Conservation (phyloP, 2,329 filamentous ascomycete genomes). For the Chrysosporium keratinophilum region DNA sequence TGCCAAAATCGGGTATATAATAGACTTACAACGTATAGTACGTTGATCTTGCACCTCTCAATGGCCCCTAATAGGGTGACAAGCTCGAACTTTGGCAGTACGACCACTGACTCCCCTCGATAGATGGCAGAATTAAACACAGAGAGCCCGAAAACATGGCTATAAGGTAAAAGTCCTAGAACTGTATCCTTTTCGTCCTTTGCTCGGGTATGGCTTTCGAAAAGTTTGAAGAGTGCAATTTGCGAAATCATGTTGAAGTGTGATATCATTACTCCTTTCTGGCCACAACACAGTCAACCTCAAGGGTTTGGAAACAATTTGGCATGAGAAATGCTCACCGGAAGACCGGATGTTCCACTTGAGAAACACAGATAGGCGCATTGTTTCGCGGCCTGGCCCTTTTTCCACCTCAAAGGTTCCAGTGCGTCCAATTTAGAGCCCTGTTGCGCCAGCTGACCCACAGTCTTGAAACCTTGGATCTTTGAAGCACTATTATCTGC, state of each 20-base stretch:
- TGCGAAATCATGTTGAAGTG: conserved; percentile 64
- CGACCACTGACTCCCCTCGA: conserved; percentile 58
- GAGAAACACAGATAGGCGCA: conserved; percentile 63
- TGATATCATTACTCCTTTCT: conserved; percentile 68
- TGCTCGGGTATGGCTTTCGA: conserved; percentile 37
- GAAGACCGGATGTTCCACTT: conserved; percentile 61
- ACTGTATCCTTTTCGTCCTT: conserved; percentile 40
- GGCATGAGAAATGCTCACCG: conserved; percentile 38
- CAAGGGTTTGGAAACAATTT: background rate
- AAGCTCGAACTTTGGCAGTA: conserved; percentile 64
- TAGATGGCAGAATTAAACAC: conserved; percentile 52
- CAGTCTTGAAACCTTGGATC: conserved; percentile 45
- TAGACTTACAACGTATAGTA: conserved; percentile 48
- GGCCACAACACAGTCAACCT: background rate
- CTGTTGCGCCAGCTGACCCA: conserved; percentile 52
- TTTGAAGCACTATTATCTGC: conserved; percentile 36
- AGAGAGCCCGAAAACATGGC: conserved; percentile 64
- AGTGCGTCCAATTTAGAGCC: conserved; percentile 47
- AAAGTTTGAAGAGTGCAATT: conserved; percentile 48
- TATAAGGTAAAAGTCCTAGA: conserved; percentile 59
- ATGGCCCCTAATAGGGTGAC: conserved; percentile 49
- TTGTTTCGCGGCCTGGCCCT: conserved; percentile 55
- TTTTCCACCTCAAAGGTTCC: conserved; percentile 49
- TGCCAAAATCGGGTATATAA: background rate
- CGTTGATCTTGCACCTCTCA: conserved; percentile 53